Percentiles rank a stretch among this genome's conserved stretches.
Evolutionary conservation across 208 protist species (phyloP).

Genomic region (Acanthamoeba quina): DNA sequence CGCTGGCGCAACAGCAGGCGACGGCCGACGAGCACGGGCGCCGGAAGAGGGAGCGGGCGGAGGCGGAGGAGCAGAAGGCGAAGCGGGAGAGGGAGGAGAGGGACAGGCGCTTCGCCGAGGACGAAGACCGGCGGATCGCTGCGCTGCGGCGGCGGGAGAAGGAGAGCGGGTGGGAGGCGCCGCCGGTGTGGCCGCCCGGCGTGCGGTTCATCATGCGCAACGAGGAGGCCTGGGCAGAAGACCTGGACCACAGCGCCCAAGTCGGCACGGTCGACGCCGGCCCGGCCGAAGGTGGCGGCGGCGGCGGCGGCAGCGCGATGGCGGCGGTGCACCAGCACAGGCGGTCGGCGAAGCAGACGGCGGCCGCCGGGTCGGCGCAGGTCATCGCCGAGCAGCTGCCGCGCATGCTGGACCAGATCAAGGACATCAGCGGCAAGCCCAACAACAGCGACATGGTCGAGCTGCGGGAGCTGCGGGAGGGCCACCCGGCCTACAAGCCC

Average conservation of each 20-base stretch:
- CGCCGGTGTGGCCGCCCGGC: not conserved
- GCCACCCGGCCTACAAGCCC: not conserved
- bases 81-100: not conserved
- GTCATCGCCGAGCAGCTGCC: not conserved
- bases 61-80: not conserved
- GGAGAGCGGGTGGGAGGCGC: not conserved
- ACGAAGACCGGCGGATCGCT: not conserved
- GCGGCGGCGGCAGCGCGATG: not conserved
- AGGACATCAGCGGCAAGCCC: not conserved
- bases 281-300: not conserved
- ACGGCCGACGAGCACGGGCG: not conserved
- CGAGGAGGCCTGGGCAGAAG: not conserved
- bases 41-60: not conserved
- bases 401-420: not conserved
- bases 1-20: not conserved
- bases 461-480: not conserved
- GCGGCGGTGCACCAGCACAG: not conserved
- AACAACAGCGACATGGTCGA: slow-evolving; percentile 1
- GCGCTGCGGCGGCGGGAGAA: not conserved
- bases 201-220: slow-evolving; percentile 6
- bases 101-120: not conserved
- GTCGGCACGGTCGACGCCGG: not conserved
- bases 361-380: too few species aligned
- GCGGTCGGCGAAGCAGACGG: too few species aligned
- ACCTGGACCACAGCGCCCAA: not conserved